A percentile compares a stretch with the other conserved stretches of the same genome.
These are phyloP conservation scores for Pyricularia grisea DNA, from an alignment of 2,329 filamentous ascomycete genomes.

Conservation along the genomic window DNA sequence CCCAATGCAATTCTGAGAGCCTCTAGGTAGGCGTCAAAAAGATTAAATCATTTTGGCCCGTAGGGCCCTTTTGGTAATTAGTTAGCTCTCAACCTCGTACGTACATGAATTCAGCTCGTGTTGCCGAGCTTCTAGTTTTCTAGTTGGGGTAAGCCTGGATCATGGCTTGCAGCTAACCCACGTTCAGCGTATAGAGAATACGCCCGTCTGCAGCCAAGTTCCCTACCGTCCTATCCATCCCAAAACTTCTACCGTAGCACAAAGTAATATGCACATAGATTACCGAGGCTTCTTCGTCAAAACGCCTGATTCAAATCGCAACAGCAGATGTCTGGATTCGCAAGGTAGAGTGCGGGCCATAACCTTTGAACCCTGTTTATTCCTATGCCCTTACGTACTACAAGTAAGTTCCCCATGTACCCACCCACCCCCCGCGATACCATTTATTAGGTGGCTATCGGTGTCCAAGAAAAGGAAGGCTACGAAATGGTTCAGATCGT, in stretches of 20 bases:
- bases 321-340: neutral
- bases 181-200: neutral
- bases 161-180: too few species aligned
- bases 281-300: neutral
- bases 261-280: neutral
- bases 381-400: neutral
- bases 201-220: neutral
- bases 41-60: neutral
- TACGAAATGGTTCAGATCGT: neutral
- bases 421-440: neutral
- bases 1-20: neutral
- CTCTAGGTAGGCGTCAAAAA: neutral
- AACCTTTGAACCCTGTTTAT: neutral
- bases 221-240: neutral
- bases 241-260: neutral
- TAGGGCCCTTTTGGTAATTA: neutral
- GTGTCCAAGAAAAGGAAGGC: neutral
- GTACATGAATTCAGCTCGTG: neutral
- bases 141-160: neutral
- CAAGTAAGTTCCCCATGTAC: too few species aligned
- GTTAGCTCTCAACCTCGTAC: neutral
- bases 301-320: neutral
- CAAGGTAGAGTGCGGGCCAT: neutral
- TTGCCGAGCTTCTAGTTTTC: neutral
- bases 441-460: neutral